Conservation (phyloP, 164 flowering plant genomes). For the Magnolia sinica region DNA sequence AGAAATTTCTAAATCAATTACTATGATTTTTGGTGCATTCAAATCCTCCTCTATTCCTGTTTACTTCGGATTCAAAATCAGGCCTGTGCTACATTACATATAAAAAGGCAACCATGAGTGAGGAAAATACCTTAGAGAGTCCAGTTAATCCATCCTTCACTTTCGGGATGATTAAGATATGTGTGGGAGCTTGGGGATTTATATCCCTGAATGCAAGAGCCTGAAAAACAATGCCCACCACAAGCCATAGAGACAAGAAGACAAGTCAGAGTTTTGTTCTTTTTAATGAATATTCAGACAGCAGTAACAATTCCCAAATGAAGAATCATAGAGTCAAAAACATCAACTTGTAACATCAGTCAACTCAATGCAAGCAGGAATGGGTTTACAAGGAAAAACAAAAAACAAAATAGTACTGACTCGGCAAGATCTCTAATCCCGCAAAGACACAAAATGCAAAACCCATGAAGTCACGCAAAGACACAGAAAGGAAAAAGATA, state of each 20-base stretch:
- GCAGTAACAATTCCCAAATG: not conserved
- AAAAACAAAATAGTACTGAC: no score
- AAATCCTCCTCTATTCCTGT: not conserved
- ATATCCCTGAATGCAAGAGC: constrained; percentile 95
- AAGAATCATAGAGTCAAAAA: not conserved
- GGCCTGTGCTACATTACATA: not conserved
- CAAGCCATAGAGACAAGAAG: not conserved
- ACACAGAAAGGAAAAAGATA: no score
- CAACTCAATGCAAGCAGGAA: no score
- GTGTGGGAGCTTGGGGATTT: constrained; percentile 84
- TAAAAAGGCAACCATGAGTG: not conserved
- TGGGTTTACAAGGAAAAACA: no score
- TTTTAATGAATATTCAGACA: not conserved
- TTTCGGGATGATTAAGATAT: constrained; percentile 81
- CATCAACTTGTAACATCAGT: no score
- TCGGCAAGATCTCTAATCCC: no score
- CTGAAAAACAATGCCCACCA: constrained; percentile 27
- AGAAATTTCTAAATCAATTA: no score
- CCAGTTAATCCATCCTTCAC: constrained; percentile 84
- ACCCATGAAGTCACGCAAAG: not conserved
- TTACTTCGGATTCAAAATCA: not conserved
- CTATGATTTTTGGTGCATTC: not conserved
- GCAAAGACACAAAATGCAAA: not conserved
- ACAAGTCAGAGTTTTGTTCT: not conserved
- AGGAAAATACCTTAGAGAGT: constrained; percentile 58